These are phyloP conservation scores for Eutrema heterophyllum DNA, from an alignment of 345 rosid genomes.

Conservation along the genomic window DNA sequence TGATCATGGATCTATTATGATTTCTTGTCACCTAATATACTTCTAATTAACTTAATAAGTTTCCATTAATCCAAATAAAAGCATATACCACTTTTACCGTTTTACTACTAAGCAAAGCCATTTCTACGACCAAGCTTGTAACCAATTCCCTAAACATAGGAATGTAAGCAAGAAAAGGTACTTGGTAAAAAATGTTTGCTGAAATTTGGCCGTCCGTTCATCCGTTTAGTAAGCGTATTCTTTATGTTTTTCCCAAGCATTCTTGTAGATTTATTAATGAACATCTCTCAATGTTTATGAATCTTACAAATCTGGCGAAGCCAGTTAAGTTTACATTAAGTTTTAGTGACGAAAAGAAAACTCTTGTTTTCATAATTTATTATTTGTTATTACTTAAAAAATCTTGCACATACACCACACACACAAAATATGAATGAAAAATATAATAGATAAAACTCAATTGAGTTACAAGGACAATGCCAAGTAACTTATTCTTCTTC, in stretches of 20 bases:
- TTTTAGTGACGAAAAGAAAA: background rate
- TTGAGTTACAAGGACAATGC: background rate
- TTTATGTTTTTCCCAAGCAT: background rate
- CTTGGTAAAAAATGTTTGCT: no score
- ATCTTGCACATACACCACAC: background rate
- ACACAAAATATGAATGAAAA: background rate
- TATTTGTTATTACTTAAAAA: background rate
- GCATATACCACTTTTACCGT: no score
- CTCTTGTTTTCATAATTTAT: background rate
- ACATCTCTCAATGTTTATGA: background rate
- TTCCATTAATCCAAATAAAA: no score
- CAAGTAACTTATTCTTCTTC: constrained; percentile 6
- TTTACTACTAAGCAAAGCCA: no score
- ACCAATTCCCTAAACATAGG: no score
- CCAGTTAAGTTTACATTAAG: background rate
- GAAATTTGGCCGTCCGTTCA: background rate
- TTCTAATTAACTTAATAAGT: background rate
- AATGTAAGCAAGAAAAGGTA: no score
- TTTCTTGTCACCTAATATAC: background rate
- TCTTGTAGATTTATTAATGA: background rate
- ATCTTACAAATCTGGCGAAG: background rate
- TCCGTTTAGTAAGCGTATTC: background rate
- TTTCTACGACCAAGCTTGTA: no score
- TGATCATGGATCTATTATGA: background rate
- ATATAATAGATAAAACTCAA: background rate